Percentiles rank a stretch among this genome's conserved stretches.
These are phyloP conservation scores for Diaporthe citrichinensis DNA, from an alignment of 2,329 filamentous ascomycete genomes.

Conservation along the genomic window DNA sequence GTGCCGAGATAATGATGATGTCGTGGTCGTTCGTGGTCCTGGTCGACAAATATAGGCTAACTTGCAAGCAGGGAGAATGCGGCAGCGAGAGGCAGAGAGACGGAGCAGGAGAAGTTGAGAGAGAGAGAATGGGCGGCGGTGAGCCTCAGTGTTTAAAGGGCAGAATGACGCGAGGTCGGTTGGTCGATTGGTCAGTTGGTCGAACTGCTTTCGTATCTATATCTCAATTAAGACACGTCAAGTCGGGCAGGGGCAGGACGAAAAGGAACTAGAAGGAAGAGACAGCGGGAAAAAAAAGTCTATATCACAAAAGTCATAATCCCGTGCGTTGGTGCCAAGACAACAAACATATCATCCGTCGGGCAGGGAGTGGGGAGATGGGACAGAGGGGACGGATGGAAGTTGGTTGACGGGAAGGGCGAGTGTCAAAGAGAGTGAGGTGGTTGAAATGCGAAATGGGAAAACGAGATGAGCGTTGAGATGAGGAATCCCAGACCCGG, in stretches of 20 bases:
- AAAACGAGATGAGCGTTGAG: conserved; percentile 34
- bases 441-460: conserved; percentile 24
- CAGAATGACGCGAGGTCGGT: background rate
- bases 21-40: background rate
- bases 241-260: background rate
- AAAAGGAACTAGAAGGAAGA: conserved; percentile 2
- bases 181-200: background rate
- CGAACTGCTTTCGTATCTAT: conserved; percentile 15
- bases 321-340: conserved; percentile 23
- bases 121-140: background rate
- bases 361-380: conserved; percentile 22
- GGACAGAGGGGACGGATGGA: background rate
- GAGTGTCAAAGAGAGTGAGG: background rate
- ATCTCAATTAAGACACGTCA: conserved; percentile 8
- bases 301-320: conserved; percentile 25
- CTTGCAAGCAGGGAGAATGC: background rate
- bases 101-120: background rate
- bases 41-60: conserved; percentile 3
- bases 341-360: conserved; percentile 15
- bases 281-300: conserved; percentile 19
- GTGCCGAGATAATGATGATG: conserved; percentile 28
- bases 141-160: background rate
- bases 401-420: background rate
- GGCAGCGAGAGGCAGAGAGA: background rate
- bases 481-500: conserved; percentile 19